These are phyloP conservation scores for Cicer judaicum DNA, from an alignment of 306 rosid species.

Conservation along the genomic window DNA sequence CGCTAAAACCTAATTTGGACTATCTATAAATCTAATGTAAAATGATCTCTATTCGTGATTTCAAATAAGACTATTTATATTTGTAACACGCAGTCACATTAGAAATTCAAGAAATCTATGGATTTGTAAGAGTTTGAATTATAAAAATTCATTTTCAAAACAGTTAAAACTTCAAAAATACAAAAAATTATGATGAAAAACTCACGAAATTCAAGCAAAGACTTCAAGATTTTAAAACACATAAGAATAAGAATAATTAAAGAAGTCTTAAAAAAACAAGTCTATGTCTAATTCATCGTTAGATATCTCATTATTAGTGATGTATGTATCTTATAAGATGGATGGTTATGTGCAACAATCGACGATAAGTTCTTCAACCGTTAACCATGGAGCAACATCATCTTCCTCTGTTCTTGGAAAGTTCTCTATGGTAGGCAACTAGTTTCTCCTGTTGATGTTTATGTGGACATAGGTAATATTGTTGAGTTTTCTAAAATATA, in stretches of 20 bases:
- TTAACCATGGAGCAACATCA: conserved; percentile 11
- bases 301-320: conserved; percentile 1
- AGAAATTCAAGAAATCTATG: too few species aligned
- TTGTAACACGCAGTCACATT: too few species aligned
- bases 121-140: too few species aligned
- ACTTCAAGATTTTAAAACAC: background rate
- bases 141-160: too few species aligned
- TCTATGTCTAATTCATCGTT: background rate
- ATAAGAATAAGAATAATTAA: conserved; percentile 27
- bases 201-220: background rate
- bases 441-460: conserved; percentile 27
- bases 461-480: conserved; percentile 2
- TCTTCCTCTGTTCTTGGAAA: conserved; percentile 5
- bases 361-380: conserved; percentile 30
- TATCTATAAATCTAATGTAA: too few species aligned
- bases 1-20: too few species aligned
- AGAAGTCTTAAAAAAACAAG: background rate
- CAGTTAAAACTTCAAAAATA: too few species aligned
- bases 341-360: conserved; percentile 70
- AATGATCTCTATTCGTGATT: too few species aligned
- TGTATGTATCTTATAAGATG: conserved; percentile 33
- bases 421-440: background rate
- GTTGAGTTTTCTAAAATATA: conserved; percentile 54
- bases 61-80: too few species aligned
- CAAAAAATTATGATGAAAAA: background rate